Conservation (phyloP, 2,329 filamentous ascomycete species). For the Ophiostoma australiae region DNA sequence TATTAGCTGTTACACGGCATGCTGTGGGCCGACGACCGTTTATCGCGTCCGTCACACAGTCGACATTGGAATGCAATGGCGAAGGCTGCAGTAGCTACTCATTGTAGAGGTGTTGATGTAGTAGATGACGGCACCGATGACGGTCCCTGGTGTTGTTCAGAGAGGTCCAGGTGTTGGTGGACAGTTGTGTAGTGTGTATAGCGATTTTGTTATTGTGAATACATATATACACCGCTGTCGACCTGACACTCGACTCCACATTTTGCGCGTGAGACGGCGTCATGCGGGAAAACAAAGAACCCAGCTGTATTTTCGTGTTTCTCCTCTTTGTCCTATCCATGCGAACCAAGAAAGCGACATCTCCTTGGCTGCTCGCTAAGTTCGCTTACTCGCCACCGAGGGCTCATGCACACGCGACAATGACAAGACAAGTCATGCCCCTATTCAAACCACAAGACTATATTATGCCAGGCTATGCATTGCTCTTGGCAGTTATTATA, state of each 20-base stretch:
- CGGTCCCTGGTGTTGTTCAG: not conserved
- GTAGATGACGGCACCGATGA: not conserved
- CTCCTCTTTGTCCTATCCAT: not conserved
- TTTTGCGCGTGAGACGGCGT: not conserved
- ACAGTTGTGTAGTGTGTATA: not conserved
- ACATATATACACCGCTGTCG: not conserved
- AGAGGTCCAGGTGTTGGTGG: not conserved
- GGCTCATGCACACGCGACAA: not conserved
- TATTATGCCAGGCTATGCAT: not conserved
- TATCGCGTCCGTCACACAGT: not conserved
- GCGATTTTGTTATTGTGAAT: fast-evolving
- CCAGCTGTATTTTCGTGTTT: not conserved
- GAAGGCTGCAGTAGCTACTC: not conserved
- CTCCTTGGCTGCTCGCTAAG: not conserved
- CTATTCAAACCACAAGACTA: not conserved
- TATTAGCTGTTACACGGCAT: not conserved
- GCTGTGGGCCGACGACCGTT: not conserved
- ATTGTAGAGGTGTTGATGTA: not conserved
- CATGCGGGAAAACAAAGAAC: constrained; percentile 1
- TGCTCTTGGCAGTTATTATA: too few species aligned
- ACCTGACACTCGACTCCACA: not conserved
- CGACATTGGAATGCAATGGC: too few species aligned
- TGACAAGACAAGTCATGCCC: not conserved
- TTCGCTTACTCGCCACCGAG: not conserved
- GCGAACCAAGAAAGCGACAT: not conserved